Conservation (phyloP, 148 eudicot genomes). For the Euryodendron excelsum region DNA sequence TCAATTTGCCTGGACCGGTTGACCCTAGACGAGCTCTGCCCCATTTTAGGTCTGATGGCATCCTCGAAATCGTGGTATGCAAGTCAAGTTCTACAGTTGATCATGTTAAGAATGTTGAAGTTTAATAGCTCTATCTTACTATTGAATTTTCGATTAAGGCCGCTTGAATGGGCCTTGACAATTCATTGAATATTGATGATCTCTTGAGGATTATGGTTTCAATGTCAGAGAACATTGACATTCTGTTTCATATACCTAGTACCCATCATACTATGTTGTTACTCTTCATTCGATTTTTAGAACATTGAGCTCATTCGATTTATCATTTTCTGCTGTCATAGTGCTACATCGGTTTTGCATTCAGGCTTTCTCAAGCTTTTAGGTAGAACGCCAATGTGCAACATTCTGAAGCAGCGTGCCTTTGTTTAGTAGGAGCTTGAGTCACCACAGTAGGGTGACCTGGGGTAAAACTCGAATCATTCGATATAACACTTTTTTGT, state of each 20-base stretch:
- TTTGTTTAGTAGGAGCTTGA: too few species aligned
- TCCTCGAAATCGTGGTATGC: slow-evolving; percentile 58
- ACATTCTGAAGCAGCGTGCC: too few species aligned
- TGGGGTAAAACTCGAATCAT: too few species aligned
- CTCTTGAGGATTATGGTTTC: not conserved
- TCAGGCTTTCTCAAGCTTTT: too few species aligned
- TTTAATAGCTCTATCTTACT: not conserved
- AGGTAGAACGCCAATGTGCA: too few species aligned
- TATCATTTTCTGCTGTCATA: too few species aligned
- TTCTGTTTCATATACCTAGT: not conserved
- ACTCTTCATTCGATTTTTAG: not conserved
- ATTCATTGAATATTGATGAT: not conserved
- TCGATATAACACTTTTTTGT: too few species aligned
- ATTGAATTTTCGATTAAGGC: not conserved
- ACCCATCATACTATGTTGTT: not conserved
- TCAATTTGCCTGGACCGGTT: slow-evolving; percentile 79
- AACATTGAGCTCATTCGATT: too few species aligned
- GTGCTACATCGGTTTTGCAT: too few species aligned
- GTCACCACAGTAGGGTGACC: too few species aligned
- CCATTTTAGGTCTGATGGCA: slow-evolving; percentile 63
- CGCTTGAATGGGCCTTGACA: not conserved
- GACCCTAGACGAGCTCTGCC: slow-evolving; percentile 65
- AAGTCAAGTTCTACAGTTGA: slow-evolving; percentile 5
- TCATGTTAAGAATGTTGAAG: not conserved
- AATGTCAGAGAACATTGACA: not conserved